phyloP scores from a whole-genome alignment of 106 monocot genomes.

The Allium cepa region DNA sequence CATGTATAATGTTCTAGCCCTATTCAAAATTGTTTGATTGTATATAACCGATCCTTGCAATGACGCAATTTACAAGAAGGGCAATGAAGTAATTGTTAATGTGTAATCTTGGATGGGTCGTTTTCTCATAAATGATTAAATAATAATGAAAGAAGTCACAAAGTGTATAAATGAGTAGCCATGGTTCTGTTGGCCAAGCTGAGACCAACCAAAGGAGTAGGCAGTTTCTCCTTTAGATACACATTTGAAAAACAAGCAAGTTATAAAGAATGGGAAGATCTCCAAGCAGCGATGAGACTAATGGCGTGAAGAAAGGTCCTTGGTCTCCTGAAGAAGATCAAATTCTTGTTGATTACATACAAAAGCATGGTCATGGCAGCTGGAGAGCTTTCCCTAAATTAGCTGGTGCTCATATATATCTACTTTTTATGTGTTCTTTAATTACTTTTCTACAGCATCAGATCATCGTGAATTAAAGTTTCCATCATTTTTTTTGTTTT shows the following conservation, averaged over 20 bases:
- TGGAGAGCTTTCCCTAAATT: constrained; percentile 37
- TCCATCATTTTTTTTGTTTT: neutral
- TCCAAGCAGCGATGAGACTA: constrained; percentile 68
- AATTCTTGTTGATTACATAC: constrained; percentile 61
- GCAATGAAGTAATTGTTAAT: constrained; percentile 3
- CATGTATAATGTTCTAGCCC: neutral
- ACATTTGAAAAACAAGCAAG: neutral
- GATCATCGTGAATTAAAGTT: neutral
- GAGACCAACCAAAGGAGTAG: constrained; percentile 3
- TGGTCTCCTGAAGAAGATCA: constrained; percentile 92
- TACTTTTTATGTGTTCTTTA: neutral
- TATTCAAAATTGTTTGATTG: neutral
- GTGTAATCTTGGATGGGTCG: constrained; percentile 3
- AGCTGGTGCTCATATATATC: neutral
- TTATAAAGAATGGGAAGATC: constrained; percentile 27
- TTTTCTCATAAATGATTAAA: neutral
- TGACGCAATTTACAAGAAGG: neutral
- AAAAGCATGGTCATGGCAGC: constrained; percentile 82
- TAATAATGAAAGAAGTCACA: constrained; percentile 4
- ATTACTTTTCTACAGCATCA: neutral
- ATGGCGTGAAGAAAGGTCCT: constrained; percentile 86
- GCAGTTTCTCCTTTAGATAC: neutral
- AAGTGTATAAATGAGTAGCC: constrained; percentile 27
- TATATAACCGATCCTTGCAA: too few relatives aligned
- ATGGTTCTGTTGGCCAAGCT: constrained; percentile 8